A percentile compares a stretch with the other conserved stretches of the same genome.
These are phyloP conservation scores for Spathaspora sp. DNA, from an alignment of 805 yeast species.

Conservation along the genomic window DNA sequence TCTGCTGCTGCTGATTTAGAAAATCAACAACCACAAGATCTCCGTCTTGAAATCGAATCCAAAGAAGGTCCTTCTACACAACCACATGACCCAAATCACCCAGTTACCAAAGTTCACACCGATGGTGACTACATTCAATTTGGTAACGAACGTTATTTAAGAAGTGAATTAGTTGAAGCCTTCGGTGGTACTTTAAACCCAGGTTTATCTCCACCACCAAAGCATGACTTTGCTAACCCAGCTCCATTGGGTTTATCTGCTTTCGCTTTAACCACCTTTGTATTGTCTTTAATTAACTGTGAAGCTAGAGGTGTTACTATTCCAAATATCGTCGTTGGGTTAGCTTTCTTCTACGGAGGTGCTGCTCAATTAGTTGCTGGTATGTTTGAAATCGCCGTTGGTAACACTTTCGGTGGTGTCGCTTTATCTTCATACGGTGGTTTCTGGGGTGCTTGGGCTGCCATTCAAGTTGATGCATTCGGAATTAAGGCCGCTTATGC, in stretches of 20 bases:
- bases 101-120: constrained; percentile 28
- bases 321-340: constrained; percentile 59
- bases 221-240: constrained; percentile 57
- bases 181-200: constrained; percentile 85
- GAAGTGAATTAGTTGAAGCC: constrained; percentile 56
- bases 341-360: constrained; percentile 72
- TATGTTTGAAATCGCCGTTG: constrained; percentile 71
- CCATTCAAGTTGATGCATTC: constrained; percentile 41
- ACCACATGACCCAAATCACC: constrained; percentile 8
- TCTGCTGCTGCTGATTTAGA: constrained; percentile 28
- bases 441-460: constrained; percentile 75
- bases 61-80: constrained; percentile 2
- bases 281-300: constrained; percentile 58
- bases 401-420: constrained; percentile 73
- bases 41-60: constrained; percentile 19
- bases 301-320: constrained; percentile 66
- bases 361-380: constrained; percentile 69
- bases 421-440: constrained; percentile 63
- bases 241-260: constrained; percentile 73
- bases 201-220: constrained; percentile 46
- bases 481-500: constrained; percentile 36
- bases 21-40: constrained; percentile 30
- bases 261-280: constrained; percentile 67
- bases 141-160: constrained; percentile 68
- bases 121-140: constrained; percentile 66